These are phyloP conservation scores for Linnemannia hyalina DNA, from an alignment of 192 early-diverging fungal genomes.

Conservation along the genomic window DNA sequence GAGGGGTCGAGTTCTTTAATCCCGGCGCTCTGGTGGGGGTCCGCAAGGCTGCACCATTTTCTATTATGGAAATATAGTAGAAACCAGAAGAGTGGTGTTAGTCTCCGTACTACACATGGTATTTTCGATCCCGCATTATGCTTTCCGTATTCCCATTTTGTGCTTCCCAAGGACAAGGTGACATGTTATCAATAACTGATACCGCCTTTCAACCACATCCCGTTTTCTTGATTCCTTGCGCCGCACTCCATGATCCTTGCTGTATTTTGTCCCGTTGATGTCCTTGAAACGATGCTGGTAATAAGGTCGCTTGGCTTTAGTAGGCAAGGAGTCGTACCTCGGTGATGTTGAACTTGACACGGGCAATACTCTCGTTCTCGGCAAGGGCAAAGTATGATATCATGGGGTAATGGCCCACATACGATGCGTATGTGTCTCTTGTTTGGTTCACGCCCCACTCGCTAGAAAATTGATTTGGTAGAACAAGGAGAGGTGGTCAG, in stretches of 20 bases:
- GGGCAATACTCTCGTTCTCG: conserved; percentile 86
- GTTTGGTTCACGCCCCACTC: conserved; percentile 91
- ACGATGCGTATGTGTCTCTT: conserved; percentile 84
- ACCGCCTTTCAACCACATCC: not conserved
- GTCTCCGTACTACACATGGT: not conserved
- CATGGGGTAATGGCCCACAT: conserved; percentile 84
- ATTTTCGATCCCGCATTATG: not conserved
- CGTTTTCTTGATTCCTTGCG: too few relatives aligned
- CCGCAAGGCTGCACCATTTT: conserved; percentile 80
- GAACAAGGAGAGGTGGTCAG: not conserved
- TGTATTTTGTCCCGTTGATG: not conserved
- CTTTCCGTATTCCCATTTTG: not conserved
- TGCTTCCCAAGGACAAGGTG: not conserved
- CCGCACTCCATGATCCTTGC: not conserved
- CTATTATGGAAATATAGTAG: conserved; percentile 41
- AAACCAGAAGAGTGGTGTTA: not conserved
- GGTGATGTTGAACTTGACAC: conserved; percentile 79
- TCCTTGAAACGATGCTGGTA: too few relatives aligned
- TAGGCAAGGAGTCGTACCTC: conserved; percentile 63
- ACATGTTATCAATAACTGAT: not conserved
- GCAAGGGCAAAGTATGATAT: conserved; percentile 86
- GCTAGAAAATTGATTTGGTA: conserved; percentile 57
- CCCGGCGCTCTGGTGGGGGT: conserved; percentile 65
- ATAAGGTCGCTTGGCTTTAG: too few relatives aligned
- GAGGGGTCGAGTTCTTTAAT: conserved; percentile 10